Base-by-base conservation (phyloP, 116 monocot species). In the Dioscorea cayenensis region DNA sequence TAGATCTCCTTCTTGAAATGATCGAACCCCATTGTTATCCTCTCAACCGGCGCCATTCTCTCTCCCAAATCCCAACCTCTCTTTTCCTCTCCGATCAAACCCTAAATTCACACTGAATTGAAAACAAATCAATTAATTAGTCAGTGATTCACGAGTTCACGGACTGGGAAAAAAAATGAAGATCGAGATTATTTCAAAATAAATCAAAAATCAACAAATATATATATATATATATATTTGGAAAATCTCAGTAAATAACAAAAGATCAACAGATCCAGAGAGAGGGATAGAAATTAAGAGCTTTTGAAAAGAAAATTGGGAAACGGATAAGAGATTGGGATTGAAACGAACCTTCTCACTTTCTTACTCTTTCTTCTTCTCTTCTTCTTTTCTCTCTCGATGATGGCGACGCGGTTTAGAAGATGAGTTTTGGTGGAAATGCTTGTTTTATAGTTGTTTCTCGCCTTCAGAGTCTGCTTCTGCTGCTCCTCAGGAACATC, bases 1-100 rank as follows among this genome's bases (percentile, higher is more conserved):
- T 86, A 94, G 75, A 88, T 21, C 71, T 94, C 88, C 48, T 65
- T 80, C 88, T 94, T 94, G 88, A 94, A 94, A 35, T 81, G 51
- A 22, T 75, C 74, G 79, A 94, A 94, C 49, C 94, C 90, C 7
- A 76, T 36, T 61, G 80, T 78, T 78, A 94, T 18, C 71, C 82
- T 81, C 72, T 90, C 84, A 49, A 94, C 79, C n/a, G 87, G 25
- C 27, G 80, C 89, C 90, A 87, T 87, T 63, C 43, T 60, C 80
- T 86, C 84, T 82, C 62, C 25, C 72, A 73, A 27, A 3, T 55
- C 55, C 55, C 55, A n/a, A 55, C 5, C 2, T 2, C 16, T 55
- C 4, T n/a, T 19, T 18, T 2, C 3, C 14, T 5, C n/a, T 55
- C 55, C 16, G 21, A 21, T 7, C n/a, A 22, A 37, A 13, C 5